Evolutionary conservation across 2,329 filamentous ascomycete species (phyloP), one percentile per base, ranked within the genome.

Genomic region (Metarhizium guizhouense): DNA sequence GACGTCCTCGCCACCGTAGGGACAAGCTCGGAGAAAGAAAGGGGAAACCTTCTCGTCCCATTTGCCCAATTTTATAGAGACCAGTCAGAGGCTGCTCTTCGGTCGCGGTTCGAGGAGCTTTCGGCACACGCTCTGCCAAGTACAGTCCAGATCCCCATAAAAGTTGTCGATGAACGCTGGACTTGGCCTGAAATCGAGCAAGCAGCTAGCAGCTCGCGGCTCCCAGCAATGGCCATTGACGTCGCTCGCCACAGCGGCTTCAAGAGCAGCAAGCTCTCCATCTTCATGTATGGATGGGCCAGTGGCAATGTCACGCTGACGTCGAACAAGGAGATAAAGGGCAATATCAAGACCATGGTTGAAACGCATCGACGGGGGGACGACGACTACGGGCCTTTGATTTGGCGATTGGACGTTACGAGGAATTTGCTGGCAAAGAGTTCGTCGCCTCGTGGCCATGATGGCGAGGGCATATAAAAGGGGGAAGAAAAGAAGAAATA

Each of bases 211-310:
- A 57, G 0, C 67, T 66, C 1, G 40, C 42, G 51, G 0, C 64
- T 74, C 3, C 72, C 72, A 1, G 51, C 29, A 2, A 67, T 71
- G 2, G 70, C 70, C 0, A 62, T 70, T 6, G 69, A 69, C 11
- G 70, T 71, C 6, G 68, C 64, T 4, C 56, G 58, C 13, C 62
- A 63, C 42, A 66, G 67, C 14, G 62, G 61, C 2, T 69, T 74
- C 54, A 69, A 67, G 56, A 67, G 65, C 56, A 66, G 70, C 47
- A 72, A 72, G 60, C 62, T 72, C 18, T 70, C 69, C 38, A 70
- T 72, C 29, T 72, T 72, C 58, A 65, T 74, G 63, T 68, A 73
- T 30, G 72, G 72, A 4, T 74, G 72, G 72, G 66, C 63, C 16
- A 62, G 59, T 13, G 64, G 64, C 8, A 47, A 68, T 2, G 64